Evolutionary conservation across 352 stramenopile species (phyloP), one percentile per base, ranked within the genome.

Genomic region (Aphanomyces cochlioides): DNA sequence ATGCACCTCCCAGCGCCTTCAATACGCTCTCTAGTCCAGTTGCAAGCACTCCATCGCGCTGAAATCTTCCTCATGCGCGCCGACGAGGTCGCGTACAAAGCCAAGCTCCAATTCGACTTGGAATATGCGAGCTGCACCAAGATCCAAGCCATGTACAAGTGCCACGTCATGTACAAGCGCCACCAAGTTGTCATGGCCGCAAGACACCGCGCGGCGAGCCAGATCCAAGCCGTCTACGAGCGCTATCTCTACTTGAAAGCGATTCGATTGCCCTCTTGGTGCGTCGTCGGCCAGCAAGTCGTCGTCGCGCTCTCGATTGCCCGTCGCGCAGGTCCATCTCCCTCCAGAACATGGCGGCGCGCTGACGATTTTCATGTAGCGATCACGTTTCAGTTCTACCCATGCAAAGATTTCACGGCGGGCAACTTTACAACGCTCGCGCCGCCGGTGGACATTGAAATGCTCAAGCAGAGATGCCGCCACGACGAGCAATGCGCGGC

Each of bases 311-410:
- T 77, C n/a, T 88, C 78, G 28, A 68, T 90, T 21, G 83, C 84
- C 2, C 43, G 47, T 19, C 48, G 64, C 13, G 63, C 63, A 6
- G 63, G 63, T 69, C n/a, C n/a, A n/a, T n/a, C n/a, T n/a, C 28
- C 28, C 28, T 28, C 28, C 28, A 28, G 28, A 2, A 28, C 28
- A 28, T 28, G 28, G 28, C 28, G 28, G 28, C 28, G 28, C 28
- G 28, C 28, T 53, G 21, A 61, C 19, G 21, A 2, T 61, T 48
- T 19, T 28, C 39, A 12, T 70, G 82, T 79, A 28, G 84, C 83
- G 0, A 83, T 90, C 41, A 79, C 75, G 15, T 93, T 93, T 72
- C 81, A 90, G 63, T 93, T 93, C 73, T 91, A 92, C 65, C 66
- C 74, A 2, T 79, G 77, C 34, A 91, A 85, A 61, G 85, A 93